These are phyloP conservation scores for Castanea crenata DNA, from an alignment of 306 rosid species.

Conservation along the genomic window DNA sequence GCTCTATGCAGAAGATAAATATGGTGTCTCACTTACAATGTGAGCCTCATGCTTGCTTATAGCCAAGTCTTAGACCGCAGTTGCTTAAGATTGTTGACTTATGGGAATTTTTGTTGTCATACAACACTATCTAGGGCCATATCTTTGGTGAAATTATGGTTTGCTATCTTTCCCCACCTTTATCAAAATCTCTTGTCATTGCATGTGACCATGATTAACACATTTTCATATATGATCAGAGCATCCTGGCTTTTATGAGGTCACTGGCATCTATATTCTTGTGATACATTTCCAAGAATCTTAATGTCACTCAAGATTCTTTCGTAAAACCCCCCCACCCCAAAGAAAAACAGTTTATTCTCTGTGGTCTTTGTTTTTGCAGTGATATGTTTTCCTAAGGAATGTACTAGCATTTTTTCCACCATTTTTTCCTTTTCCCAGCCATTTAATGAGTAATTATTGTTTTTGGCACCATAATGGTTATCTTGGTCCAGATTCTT, in stretches of 20 bases:
- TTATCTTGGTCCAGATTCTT: background rate
- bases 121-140: too few species aligned
- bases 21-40: too few species aligned
- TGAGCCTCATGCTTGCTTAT: too few species aligned
- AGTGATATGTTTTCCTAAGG: background rate
- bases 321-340: background rate
- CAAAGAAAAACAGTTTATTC: background rate
- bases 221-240: background rate
- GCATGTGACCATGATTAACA: background rate
- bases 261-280: background rate
- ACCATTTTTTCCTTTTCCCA: background rate
- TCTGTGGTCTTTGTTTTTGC: background rate
- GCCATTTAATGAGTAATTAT: background rate
- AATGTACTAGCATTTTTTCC: background rate
- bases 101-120: too few species aligned
- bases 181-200: background rate
- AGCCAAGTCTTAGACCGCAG: too few species aligned
- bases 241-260: background rate
- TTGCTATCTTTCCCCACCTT: too few species aligned
- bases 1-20: too few species aligned
- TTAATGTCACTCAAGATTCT: background rate
- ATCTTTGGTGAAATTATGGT: too few species aligned
- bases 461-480: background rate
- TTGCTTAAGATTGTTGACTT: too few species aligned
- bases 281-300: background rate